phyloP scores from a whole-genome alignment of 2,329 filamentous ascomycete genomes.

The Blastomyces percursus region DNA sequence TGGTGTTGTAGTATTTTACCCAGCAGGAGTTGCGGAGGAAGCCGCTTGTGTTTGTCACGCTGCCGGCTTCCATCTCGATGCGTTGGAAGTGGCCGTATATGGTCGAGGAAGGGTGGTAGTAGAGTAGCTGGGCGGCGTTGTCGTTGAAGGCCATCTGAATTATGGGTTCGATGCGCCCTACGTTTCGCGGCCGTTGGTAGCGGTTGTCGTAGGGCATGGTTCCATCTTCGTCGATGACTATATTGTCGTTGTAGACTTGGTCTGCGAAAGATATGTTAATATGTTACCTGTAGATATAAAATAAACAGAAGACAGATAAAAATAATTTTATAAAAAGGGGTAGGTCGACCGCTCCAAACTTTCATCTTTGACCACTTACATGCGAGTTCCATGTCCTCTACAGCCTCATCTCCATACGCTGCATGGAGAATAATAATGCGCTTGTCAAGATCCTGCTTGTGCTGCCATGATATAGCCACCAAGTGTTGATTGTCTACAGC shows the following conservation, averaged over 20 bases:
- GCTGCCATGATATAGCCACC: constrained; percentile 13
- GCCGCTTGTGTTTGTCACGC: constrained; percentile 7
- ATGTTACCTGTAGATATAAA: background rate
- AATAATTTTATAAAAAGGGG: background rate
- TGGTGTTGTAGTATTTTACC: background rate
- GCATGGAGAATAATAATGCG: constrained; percentile 7
- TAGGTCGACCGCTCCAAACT: background rate
- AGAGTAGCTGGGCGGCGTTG: constrained; percentile 25
- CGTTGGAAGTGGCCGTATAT: constrained; percentile 29
- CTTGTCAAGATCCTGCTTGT: background rate
- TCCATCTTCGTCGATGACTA: background rate
- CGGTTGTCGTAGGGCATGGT: background rate
- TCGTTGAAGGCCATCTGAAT: constrained; percentile 29
- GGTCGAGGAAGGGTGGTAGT: constrained; percentile 24
- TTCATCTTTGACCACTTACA: constrained; percentile 2
- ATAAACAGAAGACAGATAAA: too few relatives aligned
- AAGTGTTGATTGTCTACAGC: constrained; percentile 4
- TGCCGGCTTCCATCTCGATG: constrained; percentile 14
- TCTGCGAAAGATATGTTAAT: constrained; percentile 1
- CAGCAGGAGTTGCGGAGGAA: constrained; percentile 15
- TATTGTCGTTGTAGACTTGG: constrained; percentile 1
- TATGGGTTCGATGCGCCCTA: constrained; percentile 14
- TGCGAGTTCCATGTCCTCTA: background rate
- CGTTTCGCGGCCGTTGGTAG: background rate
- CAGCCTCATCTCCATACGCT: background rate